Base-by-base conservation (phyloP, 1,284 basidiomycete genomes). In the Ceratobasidium sp. region DNA sequence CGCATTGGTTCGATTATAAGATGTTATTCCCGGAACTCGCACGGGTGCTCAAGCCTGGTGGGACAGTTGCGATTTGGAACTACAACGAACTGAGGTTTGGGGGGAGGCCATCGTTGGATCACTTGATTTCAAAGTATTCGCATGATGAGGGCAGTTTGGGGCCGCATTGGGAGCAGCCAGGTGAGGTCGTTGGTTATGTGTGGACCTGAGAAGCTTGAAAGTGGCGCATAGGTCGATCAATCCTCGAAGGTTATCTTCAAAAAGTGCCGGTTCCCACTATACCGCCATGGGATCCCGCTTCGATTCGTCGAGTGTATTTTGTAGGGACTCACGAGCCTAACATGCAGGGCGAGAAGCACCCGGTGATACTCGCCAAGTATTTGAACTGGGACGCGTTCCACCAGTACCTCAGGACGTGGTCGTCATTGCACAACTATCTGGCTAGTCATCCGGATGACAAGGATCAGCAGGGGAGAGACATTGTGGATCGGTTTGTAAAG, bases 1-100 rank as follows among this genome's bases (percentile, higher is more conserved):
- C 90, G 0, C 94, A 97, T 80, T 96, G 94, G 94, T 96, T 96
- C 80, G 85, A 95, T 79, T 92, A 92, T 86, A 79, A 81, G 2
- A 86, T 84, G 75, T 84, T 91, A 6, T 96, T 94, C 92, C 86
- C 85, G 0, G 89, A 94, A 80, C 82, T 90, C 1, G 84, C 85
- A 1, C 85, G 91, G 1, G 85, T 92, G 2, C 81, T 95, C 64
- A 85, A 87, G 49, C 86, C 85, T 0, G 86, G 89, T 9, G 95
- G 93, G 0, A 91, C 88, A 0, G 88, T 89, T 7, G 92, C 92
- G 2, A 89, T 92, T 77, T 94, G 92, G 88, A 92, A 71, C 46
- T 71, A 71, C 43, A 61, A 43, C 41, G 92, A 95, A 80, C 88
- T 94, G 80, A 86, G 89, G 37, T 84, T 96, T 8, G 84, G 89